Evolutionary conservation across 1,284 basidiomycete genomes (phyloP).

Genomic region (Ustilago nuda): DNA sequence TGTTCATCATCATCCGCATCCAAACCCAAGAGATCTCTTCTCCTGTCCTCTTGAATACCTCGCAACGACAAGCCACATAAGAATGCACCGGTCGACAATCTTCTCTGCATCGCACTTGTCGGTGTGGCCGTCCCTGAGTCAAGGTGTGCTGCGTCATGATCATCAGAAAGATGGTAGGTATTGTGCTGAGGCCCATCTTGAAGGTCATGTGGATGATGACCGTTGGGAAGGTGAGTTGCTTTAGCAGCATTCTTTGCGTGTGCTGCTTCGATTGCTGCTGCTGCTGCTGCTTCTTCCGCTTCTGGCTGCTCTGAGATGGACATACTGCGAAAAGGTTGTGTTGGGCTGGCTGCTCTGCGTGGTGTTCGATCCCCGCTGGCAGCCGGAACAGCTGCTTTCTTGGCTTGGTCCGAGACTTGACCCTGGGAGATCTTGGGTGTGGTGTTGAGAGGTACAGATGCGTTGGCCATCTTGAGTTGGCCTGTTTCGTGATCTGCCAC

Average conservation of each 20-base stretch:
- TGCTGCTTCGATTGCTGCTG: conserved; percentile 39
- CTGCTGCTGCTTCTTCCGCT: conserved; percentile 37
- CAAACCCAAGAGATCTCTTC: conserved; percentile 50
- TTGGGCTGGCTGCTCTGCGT: conserved; percentile 28
- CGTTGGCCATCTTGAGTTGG: conserved; percentile 43
- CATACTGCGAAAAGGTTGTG: conserved; percentile 21
- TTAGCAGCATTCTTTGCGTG: conserved; percentile 33
- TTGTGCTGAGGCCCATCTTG: conserved; percentile 47
- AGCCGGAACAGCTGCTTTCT: conserved; percentile 10
- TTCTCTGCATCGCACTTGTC: conserved; percentile 38
- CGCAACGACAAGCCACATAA: conserved; percentile 39
- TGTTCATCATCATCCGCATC: conserved; percentile 21
- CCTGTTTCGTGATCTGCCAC: conserved; percentile 40
- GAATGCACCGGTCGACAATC: conserved; percentile 61
- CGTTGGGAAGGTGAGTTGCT: conserved; percentile 18
- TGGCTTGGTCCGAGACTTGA: conserved; percentile 20
- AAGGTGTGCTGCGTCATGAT: conserved; percentile 27
- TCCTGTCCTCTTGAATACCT: conserved; percentile 56
- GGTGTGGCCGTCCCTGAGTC: conserved; percentile 41
- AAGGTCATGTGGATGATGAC: conserved; percentile 45
- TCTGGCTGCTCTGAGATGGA: conserved; percentile 36
- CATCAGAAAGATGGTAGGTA: conserved; percentile 49
- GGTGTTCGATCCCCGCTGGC: conserved; percentile 33
- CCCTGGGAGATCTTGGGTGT: conserved; percentile 14
- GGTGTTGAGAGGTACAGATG: conserved; percentile 1